Evolutionary conservation across 2,329 filamentous ascomycete species (phyloP), one percentile per base, ranked within the genome.

Genomic region (Blastomyces percursus): DNA sequence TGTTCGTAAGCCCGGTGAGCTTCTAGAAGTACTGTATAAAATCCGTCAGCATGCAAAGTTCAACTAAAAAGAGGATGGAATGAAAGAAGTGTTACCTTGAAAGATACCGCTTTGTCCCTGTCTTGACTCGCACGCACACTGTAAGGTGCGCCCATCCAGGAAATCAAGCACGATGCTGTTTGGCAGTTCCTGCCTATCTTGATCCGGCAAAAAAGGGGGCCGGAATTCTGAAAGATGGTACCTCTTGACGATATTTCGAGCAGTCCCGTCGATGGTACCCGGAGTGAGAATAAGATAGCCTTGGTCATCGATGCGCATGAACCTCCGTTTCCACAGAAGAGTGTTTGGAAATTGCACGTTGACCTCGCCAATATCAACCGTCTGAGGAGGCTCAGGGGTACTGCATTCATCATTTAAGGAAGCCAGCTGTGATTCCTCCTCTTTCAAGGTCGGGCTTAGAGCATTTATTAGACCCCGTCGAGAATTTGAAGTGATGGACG

Each of bases 271-370:
- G 24, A 85, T 82, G 65, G 86, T 85, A 21, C 87, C 83, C 9
- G 86, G 82, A 51, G 87, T 89, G 65, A 99, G 82, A 63, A 96
- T 86, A 48, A 99, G 79, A 75, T 89, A 91, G 21, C 93, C 94
- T 64, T 88, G 82, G 9, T 86, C 85, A 73, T 97, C 92, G 62
- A 99, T 84, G 66, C 88, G 88, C 76, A 96, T 86, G 70, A 88
- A 91, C 64, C 94, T 86, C 61, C 93, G 88, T 79, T 97, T 99
- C 94, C 94, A 99, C 14, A 99, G 82, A 56, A 99, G 81, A 61
- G 91, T 96, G 72, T 97, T 93, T 0, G 94, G 94, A 73, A 99
- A 96, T 73, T 99, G 94, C 12, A 97, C 90, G 70, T 99, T 97
- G 66, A 99, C 87, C 70, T 96, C 90, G 58, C 92, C 91, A 74